Evolutionary conservation across 306 rosid species (phyloP).

Genomic region (Carpinus viminea): DNA sequence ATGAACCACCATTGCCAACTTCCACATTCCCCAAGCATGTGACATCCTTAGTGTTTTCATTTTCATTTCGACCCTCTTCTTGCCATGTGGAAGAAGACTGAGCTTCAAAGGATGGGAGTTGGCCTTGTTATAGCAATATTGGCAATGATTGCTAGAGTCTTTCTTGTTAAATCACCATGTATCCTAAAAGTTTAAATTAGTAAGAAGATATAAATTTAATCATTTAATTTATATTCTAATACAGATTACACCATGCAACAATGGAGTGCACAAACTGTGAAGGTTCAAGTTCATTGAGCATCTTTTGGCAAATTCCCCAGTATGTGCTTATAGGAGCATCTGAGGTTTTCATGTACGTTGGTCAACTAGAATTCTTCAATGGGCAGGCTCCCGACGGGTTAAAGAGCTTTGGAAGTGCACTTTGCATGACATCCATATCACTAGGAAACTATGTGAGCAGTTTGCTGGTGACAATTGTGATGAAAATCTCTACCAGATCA

Average conservation of each 20-base stretch:
- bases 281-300: conserved; percentile 55
- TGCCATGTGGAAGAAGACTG: conserved; percentile 25
- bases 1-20: conserved; percentile 59
- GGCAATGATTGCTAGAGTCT: conserved; percentile 63
- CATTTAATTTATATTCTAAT: too few species aligned
- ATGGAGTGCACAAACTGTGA: conserved; percentile 36
- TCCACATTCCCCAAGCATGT: conserved; percentile 84
- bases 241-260: conserved; percentile 33
- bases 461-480: conserved; percentile 67
- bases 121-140: conserved; percentile 66
- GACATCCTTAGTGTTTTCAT: conserved; percentile 78
- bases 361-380: conserved; percentile 77
- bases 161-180: background rate
- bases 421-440: conserved; percentile 80
- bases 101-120: conserved; percentile 83
- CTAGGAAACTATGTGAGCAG: conserved; percentile 77
- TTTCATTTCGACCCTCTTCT: conserved; percentile 57
- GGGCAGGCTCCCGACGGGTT: conserved; percentile 77
- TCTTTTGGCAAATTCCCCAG: conserved; percentile 81
- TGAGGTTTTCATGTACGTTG: conserved; percentile 84
- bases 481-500: conserved; percentile 50
- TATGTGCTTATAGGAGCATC: conserved; percentile 73
- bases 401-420: conserved; percentile 86
- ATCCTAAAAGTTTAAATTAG: too few species aligned
- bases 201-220: too few species aligned